A percentile compares a stretch with the other conserved stretches of the same genome.
These are phyloP conservation scores for Boletus coccyginus DNA, from an alignment of 768 basidiomycete genomes.

Conservation along the genomic window DNA sequence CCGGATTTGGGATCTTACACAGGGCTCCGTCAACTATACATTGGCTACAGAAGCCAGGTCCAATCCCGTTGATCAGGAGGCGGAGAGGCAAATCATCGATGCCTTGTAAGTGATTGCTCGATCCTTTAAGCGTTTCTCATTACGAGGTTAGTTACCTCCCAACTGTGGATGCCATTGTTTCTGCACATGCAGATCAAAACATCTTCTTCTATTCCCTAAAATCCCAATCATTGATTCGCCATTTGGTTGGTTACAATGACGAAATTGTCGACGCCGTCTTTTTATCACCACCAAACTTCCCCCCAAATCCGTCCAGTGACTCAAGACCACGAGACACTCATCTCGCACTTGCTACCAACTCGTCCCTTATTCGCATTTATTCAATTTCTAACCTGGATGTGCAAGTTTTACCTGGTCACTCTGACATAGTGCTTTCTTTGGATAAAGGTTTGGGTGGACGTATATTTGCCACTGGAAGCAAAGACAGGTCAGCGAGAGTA, in stretches of 20 bases:
- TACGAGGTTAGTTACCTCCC: slow-evolving; percentile 60
- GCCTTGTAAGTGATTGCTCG: slow-evolving; percentile 62
- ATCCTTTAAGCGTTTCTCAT: slow-evolving; percentile 14
- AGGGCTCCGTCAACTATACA: slow-evolving; percentile 60
- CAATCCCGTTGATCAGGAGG: slow-evolving; percentile 53
- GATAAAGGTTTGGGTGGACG: slow-evolving; percentile 64
- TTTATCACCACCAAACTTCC: slow-evolving; percentile 48
- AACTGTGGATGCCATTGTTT: slow-evolving; percentile 61
- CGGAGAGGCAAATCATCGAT: slow-evolving; percentile 80
- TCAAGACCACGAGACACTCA: slow-evolving; percentile 53
- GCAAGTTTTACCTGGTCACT: slow-evolving; percentile 83
- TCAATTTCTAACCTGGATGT: slow-evolving; percentile 74
- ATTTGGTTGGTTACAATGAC: slow-evolving; percentile 96
- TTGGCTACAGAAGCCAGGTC: slow-evolving; percentile 45
- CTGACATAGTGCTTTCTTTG: slow-evolving; percentile 86
- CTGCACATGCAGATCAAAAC: slow-evolving; percentile 95
- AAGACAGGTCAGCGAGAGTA: slow-evolving; percentile 83
- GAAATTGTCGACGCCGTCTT: slow-evolving; percentile 92
- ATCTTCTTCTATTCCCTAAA: slow-evolving; percentile 85
- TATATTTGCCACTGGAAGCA: slow-evolving; percentile 88
- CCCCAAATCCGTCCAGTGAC: slow-evolving; percentile 16
- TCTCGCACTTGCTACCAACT: slow-evolving; percentile 96
- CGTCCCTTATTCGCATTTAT: slow-evolving; percentile 91
- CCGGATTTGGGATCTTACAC: slow-evolving; percentile 78
- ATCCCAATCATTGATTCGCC: slow-evolving; percentile 63